Conservation (phyloP, 352 stramenopile species). For the Blastocystis sp. region DNA sequence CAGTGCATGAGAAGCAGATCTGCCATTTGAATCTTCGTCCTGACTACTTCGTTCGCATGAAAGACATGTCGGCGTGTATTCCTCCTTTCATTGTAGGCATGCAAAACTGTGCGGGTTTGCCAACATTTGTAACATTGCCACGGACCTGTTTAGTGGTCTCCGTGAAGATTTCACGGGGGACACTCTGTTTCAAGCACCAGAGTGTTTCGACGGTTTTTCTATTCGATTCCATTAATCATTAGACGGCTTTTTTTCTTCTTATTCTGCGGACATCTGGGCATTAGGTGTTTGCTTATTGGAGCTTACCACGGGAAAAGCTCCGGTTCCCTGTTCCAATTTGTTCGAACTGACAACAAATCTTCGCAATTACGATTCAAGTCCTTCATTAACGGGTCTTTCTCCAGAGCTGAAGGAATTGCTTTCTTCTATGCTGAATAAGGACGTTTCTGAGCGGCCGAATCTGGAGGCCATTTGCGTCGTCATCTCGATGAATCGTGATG, state of each 20-base stretch:
- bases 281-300: neutral
- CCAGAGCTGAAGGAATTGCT: constrained; percentile 19
- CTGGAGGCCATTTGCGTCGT: neutral
- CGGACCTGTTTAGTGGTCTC: neutral
- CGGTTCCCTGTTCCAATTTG: neutral
- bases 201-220: constrained; percentile 9
- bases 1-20: constrained; percentile 28
- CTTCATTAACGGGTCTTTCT: neutral
- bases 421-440: neutral
- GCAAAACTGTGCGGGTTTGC: constrained; percentile 1
- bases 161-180: neutral
- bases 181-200: constrained; percentile 4
- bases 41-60: neutral
- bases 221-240: neutral
- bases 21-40: constrained; percentile 47
- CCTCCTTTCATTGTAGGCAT: neutral
- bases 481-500: neutral
- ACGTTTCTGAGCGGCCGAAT: neutral
- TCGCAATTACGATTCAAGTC: neutral
- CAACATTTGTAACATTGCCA: neutral
- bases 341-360: neutral
- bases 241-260: constrained; percentile 34
- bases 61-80: neutral
- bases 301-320: neutral
- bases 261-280: constrained; percentile 40